Evolutionary conservation across 345 rosid species (phyloP).

Genomic region (Combretum micranthum): DNA sequence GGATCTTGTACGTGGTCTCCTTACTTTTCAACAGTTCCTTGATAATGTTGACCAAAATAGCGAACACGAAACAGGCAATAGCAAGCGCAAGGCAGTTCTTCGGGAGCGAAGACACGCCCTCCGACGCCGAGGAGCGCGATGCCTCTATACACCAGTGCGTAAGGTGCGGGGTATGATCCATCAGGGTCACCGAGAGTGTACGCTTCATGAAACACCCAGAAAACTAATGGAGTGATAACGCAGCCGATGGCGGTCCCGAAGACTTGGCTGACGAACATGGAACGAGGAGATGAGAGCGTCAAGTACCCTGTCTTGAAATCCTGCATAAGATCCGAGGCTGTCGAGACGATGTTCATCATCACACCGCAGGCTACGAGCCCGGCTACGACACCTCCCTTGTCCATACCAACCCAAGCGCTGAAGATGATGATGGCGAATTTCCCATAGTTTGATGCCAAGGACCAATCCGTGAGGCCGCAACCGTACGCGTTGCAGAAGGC

Average conservation of each 20-base stretch:
- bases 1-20: slow-evolving; percentile 25
- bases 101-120: slow-evolving; percentile 63
- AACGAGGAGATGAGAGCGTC: slow-evolving; percentile 77
- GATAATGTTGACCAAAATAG: slow-evolving; percentile 37
- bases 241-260: slow-evolving; percentile 75
- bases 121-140: slow-evolving; percentile 74
- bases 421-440: slow-evolving; percentile 70
- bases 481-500: slow-evolving; percentile 94
- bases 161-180: slow-evolving; percentile 78
- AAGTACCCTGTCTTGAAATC: slow-evolving; percentile 93
- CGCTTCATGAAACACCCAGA: slow-evolving; percentile 80
- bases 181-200: slow-evolving; percentile 62
- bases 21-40: slow-evolving; percentile 18
- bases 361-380: slow-evolving; percentile 86
- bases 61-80: slow-evolving; percentile 42
- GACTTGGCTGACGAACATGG: slow-evolving; percentile 84
- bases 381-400: slow-evolving; percentile 62
- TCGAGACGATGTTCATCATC: slow-evolving; percentile 97
- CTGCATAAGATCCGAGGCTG: slow-evolving; percentile 86
- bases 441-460: slow-evolving; percentile 83
- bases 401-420: slow-evolving; percentile 69
- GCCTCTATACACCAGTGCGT: slow-evolving; percentile 56
- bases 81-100: slow-evolving; percentile 53
- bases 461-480: slow-evolving; percentile 85
- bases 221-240: slow-evolving; percentile 53